Evolutionary conservation across 331 rosid genomes (phyloP).

Genomic region (Arachis monticola): DNA sequence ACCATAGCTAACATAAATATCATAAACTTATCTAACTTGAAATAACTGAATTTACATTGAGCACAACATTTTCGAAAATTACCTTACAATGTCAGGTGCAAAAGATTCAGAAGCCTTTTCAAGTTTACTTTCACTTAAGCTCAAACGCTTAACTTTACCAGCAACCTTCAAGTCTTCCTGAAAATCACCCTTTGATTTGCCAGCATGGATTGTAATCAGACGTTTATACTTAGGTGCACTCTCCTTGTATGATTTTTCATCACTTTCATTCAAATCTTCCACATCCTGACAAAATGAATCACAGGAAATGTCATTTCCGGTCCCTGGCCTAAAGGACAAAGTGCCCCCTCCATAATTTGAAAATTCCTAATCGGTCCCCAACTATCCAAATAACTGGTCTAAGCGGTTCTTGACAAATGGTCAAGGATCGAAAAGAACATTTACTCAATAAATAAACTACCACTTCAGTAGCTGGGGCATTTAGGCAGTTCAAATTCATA

Average conservation of each 20-base stretch:
- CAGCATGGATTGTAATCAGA: conserved; percentile 78
- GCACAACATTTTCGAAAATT: conserved; percentile 24
- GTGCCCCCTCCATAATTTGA: too few relatives aligned
- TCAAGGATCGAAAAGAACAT: too few relatives aligned
- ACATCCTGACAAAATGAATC: conserved; percentile 2
- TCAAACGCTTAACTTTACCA: conserved; percentile 68
- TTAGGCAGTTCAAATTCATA: conserved; percentile 18
- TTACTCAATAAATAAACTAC: neutral
- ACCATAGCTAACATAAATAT: too few relatives aligned
- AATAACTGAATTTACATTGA: neutral
- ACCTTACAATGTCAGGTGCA: conserved; percentile 78
- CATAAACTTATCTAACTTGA: too few relatives aligned
- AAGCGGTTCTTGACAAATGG: too few relatives aligned
- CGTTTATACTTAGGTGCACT: conserved; percentile 58
- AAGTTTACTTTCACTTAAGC: conserved; percentile 70
- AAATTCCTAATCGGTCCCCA: too few relatives aligned
- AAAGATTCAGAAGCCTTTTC: conserved; percentile 59
- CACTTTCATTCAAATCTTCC: conserved; percentile 45
- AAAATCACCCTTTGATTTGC: conserved; percentile 64
- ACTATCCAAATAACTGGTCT: too few relatives aligned
- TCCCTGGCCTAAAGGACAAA: too few relatives aligned
- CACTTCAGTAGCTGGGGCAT: neutral
- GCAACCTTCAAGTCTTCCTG: conserved; percentile 51
- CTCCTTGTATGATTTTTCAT: conserved; percentile 43
- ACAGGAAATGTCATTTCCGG: too few relatives aligned